Evolutionary conservation across 1,139 yeast genomes (phyloP).

Genomic region (Meyerozyma athensensis): DNA sequence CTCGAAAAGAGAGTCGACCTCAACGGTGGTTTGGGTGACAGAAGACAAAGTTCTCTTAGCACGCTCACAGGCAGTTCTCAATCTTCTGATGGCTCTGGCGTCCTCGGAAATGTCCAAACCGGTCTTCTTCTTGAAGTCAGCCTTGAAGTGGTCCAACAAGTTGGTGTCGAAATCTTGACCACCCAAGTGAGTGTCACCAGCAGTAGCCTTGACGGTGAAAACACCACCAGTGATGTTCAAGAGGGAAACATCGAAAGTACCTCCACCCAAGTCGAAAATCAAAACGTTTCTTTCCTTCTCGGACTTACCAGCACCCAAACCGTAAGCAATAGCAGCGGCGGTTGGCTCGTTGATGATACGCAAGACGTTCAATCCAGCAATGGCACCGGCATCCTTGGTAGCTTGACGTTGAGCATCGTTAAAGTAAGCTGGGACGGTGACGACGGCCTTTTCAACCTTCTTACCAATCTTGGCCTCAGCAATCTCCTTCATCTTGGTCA

Average conservation of each 20-base stretch:
- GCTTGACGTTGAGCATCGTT: conserved; percentile 98
- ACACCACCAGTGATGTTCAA: conserved; percentile 98
- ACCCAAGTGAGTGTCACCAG: conserved; percentile 99
- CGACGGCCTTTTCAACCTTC: conserved; percentile 91
- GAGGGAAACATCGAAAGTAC: conserved; percentile 97
- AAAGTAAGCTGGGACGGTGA: conserved; percentile 96
- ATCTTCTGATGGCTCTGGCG: conserved; percentile 96
- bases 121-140: conserved; percentile 96
- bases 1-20: conserved; percentile 93
- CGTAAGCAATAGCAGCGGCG: conserved; percentile 98
- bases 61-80: conserved; percentile 99
- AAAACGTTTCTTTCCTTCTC: conserved; percentile 85
- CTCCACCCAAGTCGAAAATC: conserved; percentile 97
- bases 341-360: conserved; percentile 98
- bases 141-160: conserved; percentile 89
- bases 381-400: conserved; percentile 98
- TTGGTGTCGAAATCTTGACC: conserved; percentile 99
- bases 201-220: conserved; percentile 98
- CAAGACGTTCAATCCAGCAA: conserved; percentile 93
- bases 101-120: conserved; percentile 87
- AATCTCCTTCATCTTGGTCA: conserved; percentile 96
- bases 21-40: conserved; percentile 93
- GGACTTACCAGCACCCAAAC: conserved; percentile 92
- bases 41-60: conserved; percentile 99
- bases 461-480: conserved; percentile 95